phyloP scores from a whole-genome alignment of 345 rosid genomes.

The Raphanus raphanistrum region DNA sequence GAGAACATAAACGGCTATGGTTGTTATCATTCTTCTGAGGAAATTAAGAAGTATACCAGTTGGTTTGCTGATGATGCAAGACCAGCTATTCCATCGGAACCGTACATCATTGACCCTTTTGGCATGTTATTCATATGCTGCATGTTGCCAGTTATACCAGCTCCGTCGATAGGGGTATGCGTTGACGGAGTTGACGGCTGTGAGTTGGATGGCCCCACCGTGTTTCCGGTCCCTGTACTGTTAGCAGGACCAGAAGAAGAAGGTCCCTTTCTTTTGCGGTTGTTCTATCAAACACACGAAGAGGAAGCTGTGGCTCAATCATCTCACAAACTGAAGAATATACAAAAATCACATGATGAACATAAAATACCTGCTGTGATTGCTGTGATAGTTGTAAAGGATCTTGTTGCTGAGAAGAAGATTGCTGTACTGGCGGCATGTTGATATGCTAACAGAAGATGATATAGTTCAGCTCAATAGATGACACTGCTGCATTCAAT shows the following conservation, averaged over 20 bases:
- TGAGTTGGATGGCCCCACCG: conserved; percentile 89
- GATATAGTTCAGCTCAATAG: conserved; percentile 9
- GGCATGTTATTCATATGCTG: conserved; percentile 81
- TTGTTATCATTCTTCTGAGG: conserved; percentile 13
- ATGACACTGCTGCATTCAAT: conserved; percentile 15
- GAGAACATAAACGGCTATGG: conserved; percentile 5
- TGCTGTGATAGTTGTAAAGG: conserved; percentile 63
- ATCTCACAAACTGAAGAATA: conserved; percentile 21
- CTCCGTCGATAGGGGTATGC: conserved; percentile 82
- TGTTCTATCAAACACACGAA: conserved; percentile 54
- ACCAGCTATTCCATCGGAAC: conserved; percentile 83
- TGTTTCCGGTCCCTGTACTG: conserved; percentile 95
- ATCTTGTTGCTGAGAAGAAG: conserved; percentile 91
- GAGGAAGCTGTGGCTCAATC: conserved; percentile 26
- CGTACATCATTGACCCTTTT: conserved; percentile 80
- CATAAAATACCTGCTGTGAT: conserved; percentile 64
- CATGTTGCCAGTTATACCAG: conserved; percentile 66
- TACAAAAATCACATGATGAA: conserved; percentile 10
- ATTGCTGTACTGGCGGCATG: conserved; percentile 79
- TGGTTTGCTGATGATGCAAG: conserved; percentile 82
- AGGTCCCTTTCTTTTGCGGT: conserved; percentile 92
- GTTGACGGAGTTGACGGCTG: conserved; percentile 97
- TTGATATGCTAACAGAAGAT: conserved; percentile 57
- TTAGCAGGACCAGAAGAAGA: conserved; percentile 98
- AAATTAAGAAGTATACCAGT: conserved; percentile 55